Evolutionary conservation across 805 yeast species (phyloP).

Genomic region (Ogataea pignaliae): DNA sequence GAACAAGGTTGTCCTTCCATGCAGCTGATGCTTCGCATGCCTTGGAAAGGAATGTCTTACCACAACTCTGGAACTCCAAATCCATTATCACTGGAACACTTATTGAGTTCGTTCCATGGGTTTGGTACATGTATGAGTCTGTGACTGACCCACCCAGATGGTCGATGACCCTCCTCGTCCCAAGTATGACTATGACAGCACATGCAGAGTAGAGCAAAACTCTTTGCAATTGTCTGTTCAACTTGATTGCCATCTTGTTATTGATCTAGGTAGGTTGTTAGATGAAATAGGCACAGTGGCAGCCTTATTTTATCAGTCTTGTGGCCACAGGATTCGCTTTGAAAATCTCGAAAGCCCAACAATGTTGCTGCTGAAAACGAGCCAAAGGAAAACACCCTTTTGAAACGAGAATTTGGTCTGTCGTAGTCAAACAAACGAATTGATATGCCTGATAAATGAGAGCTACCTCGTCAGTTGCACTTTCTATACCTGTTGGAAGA

Average conservation of each 20-base stretch:
- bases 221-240: conserved; percentile 1
- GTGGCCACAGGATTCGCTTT: too few species aligned
- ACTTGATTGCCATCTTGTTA: neutral
- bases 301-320: too few species aligned
- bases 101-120: neutral
- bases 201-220: neutral
- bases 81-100: conserved; percentile 11
- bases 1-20: conserved; percentile 5
- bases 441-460: too few species aligned
- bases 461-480: too few species aligned
- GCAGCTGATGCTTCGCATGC: conserved; percentile 1
- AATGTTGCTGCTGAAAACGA: too few species aligned
- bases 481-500: too few species aligned
- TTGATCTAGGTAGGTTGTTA: too few species aligned
- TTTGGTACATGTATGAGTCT: neutral
- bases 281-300: too few species aligned
- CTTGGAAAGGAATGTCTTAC: conserved; percentile 6
- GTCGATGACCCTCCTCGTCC: neutral
- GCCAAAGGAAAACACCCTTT: too few species aligned
- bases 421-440: too few species aligned
- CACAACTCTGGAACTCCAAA: conserved; percentile 11
- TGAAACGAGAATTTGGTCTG: too few species aligned
- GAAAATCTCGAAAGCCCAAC: too few species aligned
- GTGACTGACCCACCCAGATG: neutral
- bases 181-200: neutral